A percentile compares a stretch with the other conserved stretches of the same genome.
Conservation (phyloP, 345 rosid species). For the Laguncularia racemosa region DNA sequence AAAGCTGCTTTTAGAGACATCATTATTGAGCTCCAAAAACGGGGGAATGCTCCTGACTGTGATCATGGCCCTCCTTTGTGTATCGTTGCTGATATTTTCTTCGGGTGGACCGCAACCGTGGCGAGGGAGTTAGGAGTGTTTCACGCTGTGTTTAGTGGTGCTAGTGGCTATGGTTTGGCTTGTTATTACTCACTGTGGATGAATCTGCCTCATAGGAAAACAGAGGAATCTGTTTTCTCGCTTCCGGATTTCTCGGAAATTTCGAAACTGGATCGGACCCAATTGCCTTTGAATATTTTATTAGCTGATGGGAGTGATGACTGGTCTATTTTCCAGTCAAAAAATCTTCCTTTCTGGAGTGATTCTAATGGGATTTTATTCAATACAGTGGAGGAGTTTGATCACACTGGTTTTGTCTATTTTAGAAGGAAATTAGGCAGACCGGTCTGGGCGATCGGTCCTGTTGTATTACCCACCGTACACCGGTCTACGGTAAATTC, state of each 20-base stretch:
- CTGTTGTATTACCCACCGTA: constrained; percentile 31
- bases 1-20: constrained; percentile 32
- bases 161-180: constrained; percentile 47
- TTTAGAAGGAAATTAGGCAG: constrained; percentile 32
- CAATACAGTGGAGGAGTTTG: constrained; percentile 58
- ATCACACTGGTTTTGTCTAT: constrained; percentile 37
- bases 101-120: constrained; percentile 53
- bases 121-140: constrained; percentile 45
- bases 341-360: constrained; percentile 35
- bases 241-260: constrained; percentile 52
- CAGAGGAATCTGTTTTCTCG: constrained; percentile 25
- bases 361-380: constrained; percentile 47
- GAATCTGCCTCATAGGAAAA: constrained; percentile 28
- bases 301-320: constrained; percentile 45
- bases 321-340: constrained; percentile 33
- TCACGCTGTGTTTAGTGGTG: constrained; percentile 38
- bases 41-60: too few relatives aligned
- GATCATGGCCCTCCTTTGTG: constrained; percentile 18
- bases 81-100: constrained; percentile 48
- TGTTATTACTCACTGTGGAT: constrained; percentile 55
- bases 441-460: constrained; percentile 58
- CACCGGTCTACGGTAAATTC: constrained; percentile 10
- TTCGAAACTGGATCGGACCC: constrained; percentile 35
- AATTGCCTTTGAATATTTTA: constrained; percentile 30
- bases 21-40: constrained; percentile 11